Conservation (phyloP, 352 stramenopile species). For the Pythium apleroticum region DNA sequence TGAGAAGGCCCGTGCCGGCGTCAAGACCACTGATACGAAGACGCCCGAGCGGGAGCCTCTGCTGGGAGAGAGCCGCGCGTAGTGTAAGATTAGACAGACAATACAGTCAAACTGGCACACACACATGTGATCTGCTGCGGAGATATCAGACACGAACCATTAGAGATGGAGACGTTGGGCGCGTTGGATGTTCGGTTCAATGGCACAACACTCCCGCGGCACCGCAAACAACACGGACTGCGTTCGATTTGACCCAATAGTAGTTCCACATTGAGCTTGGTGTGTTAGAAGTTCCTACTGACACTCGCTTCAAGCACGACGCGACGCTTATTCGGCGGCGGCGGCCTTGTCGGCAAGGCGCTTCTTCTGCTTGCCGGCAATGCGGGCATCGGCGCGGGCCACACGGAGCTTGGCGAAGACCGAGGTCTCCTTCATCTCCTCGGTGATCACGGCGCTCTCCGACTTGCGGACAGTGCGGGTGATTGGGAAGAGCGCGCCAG, state of each 20-base stretch:
- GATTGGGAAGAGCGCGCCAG: constrained; percentile 77
- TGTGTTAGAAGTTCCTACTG: constrained; percentile 39
- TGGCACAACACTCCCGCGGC: constrained; percentile 6
- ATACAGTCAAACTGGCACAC: neutral
- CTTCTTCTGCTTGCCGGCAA: constrained; percentile 89
- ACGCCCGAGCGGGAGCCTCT: constrained; percentile 49
- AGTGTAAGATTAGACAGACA: constrained; percentile 9
- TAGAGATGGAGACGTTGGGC: neutral
- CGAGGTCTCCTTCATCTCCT: constrained; percentile 84
- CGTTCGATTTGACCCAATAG: constrained; percentile 25
- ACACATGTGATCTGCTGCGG: neutral
- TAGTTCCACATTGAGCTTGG: constrained; percentile 34
- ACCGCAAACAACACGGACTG: constrained; percentile 14
- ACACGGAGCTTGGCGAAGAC: constrained; percentile 85
- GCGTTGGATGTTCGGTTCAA: constrained; percentile 3
- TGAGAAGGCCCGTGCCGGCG: constrained; percentile 44
- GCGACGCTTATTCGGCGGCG: constrained; percentile 72
- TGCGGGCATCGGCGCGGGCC: constrained; percentile 82
- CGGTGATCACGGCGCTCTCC: constrained; percentile 77
- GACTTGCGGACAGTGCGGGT: constrained; percentile 74
- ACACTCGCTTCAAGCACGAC: constrained; percentile 18
- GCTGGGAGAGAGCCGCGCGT: constrained; percentile 30
- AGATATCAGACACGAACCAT: neutral
- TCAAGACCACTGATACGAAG: constrained; percentile 30
- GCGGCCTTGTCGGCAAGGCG: constrained; percentile 86